These are phyloP conservation scores for Sanghuangporus baumii DNA, from an alignment of 1,284 basidiomycete species.

Conservation along the genomic window DNA sequence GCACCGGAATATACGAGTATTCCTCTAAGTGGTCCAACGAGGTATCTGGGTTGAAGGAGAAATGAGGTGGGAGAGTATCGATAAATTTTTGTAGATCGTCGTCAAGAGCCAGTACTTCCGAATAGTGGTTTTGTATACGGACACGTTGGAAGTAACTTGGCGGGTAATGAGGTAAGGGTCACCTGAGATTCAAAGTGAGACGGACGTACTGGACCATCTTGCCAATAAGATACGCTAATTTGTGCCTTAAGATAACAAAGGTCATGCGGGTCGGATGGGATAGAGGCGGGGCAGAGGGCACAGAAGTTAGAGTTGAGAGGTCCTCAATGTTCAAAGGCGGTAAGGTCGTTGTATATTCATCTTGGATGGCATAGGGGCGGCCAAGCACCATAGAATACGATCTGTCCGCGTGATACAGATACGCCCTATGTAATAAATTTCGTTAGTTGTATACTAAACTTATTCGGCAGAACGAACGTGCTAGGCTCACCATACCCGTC, in stretches of 20 bases:
- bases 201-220: slow-evolving; percentile 67
- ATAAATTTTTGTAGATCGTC: slow-evolving; percentile 83
- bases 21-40: slow-evolving; percentile 57
- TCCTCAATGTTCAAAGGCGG: slow-evolving; percentile 84
- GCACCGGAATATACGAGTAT: slow-evolving; percentile 59
- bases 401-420: slow-evolving; percentile 89
- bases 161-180: not conserved
- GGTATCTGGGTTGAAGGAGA: slow-evolving; percentile 70
- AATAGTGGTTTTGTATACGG: slow-evolving; percentile 75
- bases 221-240: slow-evolving; percentile 81
- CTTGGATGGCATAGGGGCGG: slow-evolving; percentile 83
- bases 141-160: slow-evolving; percentile 83
- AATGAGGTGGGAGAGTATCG: slow-evolving; percentile 71
- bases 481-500: slow-evolving; percentile 72
- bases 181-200: not conserved
- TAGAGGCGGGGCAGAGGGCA: slow-evolving; percentile 44
- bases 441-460: slow-evolving; percentile 7
- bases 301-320: slow-evolving; percentile 37
- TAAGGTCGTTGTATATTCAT: slow-evolving; percentile 79
- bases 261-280: slow-evolving; percentile 78
- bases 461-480: slow-evolving; percentile 1
- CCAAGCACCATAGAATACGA: slow-evolving; percentile 90
- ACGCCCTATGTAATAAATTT: slow-evolving; percentile 50
- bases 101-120: slow-evolving; percentile 80
- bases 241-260: slow-evolving; percentile 84